phyloP scores from a whole-genome alignment of 805 yeast species.

The Isabelozyma pseudorhagii region DNA sequence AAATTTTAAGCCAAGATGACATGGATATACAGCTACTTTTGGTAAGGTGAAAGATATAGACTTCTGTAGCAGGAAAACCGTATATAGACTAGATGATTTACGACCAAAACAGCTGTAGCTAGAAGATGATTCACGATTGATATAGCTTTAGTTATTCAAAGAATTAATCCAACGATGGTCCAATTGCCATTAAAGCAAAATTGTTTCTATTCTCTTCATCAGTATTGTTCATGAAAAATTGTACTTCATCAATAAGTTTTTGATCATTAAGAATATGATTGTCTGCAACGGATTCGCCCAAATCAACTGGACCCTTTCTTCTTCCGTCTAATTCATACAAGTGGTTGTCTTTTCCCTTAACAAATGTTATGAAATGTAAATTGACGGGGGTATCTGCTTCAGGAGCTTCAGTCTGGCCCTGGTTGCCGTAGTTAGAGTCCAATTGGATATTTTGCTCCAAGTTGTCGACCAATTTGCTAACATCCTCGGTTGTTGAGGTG shows the following conservation, averaged over 20 bases:
- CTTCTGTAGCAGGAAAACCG: too few species aligned
- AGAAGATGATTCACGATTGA: too few species aligned
- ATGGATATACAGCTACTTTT: too few species aligned
- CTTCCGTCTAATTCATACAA: conserved; percentile 90
- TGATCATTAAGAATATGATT: conserved; percentile 54
- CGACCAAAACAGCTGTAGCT: not conserved
- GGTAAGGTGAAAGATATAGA: too few species aligned
- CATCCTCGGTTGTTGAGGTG: conserved; percentile 25
- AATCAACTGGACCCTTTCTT: conserved; percentile 66
- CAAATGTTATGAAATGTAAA: conserved; percentile 76
- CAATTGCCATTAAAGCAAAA: conserved; percentile 77
- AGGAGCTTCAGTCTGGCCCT: conserved; percentile 71
- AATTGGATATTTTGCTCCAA: conserved; percentile 41
- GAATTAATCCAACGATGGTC: conserved; percentile 47
- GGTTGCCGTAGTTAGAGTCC: conserved; percentile 42
- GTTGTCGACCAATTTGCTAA: conserved; percentile 42
- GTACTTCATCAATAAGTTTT: conserved; percentile 51
- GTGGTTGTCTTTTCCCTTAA: conserved; percentile 53
- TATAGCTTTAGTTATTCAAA: not conserved
- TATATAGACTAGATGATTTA: too few species aligned
- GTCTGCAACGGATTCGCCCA: conserved; percentile 43
- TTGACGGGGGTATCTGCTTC: conserved; percentile 47
- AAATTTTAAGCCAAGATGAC: too few species aligned
- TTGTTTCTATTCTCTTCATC: conserved; percentile 57
- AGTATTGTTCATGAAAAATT: conserved; percentile 62